Base-by-base conservation (phyloP, 805 yeast species). In the Tetrapisispora fleetii region DNA sequence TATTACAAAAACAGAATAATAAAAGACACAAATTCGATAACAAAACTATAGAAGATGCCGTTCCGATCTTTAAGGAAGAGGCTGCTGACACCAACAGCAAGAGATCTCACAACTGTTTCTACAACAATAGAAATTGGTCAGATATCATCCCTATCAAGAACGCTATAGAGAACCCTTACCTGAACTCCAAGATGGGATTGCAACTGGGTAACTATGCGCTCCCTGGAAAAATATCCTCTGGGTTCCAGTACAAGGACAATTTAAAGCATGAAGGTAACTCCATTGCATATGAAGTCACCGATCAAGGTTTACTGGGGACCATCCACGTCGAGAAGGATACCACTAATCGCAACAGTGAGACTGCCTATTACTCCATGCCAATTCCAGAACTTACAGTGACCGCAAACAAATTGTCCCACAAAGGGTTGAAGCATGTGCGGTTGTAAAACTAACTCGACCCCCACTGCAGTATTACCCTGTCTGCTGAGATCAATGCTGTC, bases 31-130 rank as follows among this genome's bases (percentile, higher is more conserved):
- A 76, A 52, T 83, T 81, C 55, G 84, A 77, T 58, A 64, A 58
- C 38, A 63, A 72, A 37, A 81, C 90, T 4, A 85, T 80, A 54
- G 97, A 91, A 63, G 93, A 88, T 57, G 75, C 85, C 61, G 78
- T 88, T n/a, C 84, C 85, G 1, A 57, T 89, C 8, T 89, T 90
- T 65, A 58, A 67, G 3, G 60, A 64, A 22, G 85, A 86, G 47
- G 79, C 81, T 0, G 84, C 81, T 2, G 53, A 65, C 2, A 2
- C 67, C 83, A 22, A 16, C 3, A 49, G 62, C 57, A 14, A 81
- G 77, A 65, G 72, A 67, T 43, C 72, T 70, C 55, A 50, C 19
- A 43, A 51, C 37, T 56, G 59, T 13, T 80, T 83, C 56, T 61
- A 81, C 67, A 83, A 83, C 58, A 77, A 73, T 51, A 71, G 95